Percentiles rank a stretch among this genome's conserved stretches.
These are phyloP conservation scores for Scolecobasidium constrictum DNA, from an alignment of 2,329 filamentous ascomycete genomes.

Conservation along the genomic window DNA sequence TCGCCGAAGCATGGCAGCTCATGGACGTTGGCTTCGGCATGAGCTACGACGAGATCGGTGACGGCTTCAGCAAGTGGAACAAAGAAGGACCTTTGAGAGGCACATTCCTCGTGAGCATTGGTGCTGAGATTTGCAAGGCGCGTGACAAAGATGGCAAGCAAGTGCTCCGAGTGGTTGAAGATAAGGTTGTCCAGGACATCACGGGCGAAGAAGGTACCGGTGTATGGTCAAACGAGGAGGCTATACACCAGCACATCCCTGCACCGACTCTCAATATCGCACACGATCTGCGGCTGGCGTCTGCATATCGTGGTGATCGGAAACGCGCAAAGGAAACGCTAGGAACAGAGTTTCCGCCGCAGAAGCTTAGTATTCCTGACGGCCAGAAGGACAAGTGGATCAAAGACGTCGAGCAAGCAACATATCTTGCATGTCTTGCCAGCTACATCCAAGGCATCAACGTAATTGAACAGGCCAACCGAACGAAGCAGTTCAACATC, in stretches of 20 bases:
- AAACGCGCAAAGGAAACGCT: constrained; percentile 38
- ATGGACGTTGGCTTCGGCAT: constrained; percentile 49
- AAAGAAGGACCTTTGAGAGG: constrained; percentile 44
- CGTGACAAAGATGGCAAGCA: constrained; percentile 34
- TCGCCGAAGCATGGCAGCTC: constrained; percentile 55
- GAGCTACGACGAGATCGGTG: constrained; percentile 48
- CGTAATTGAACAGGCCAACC: constrained; percentile 48
- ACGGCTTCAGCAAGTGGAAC: constrained; percentile 52
- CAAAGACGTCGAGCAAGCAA: constrained; percentile 48
- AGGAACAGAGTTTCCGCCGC: constrained; percentile 29
- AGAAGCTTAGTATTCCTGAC: constrained; percentile 21
- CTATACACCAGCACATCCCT: constrained; percentile 50
- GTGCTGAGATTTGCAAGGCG: constrained; percentile 47
- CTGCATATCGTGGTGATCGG: constrained; percentile 48
- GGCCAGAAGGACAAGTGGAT: constrained; percentile 35
- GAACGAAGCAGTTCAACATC: constrained; percentile 48
- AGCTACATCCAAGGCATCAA: constrained; percentile 58
- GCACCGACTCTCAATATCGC: constrained; percentile 52
- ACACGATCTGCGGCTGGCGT: constrained; percentile 53
- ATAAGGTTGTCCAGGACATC: constrained; percentile 62
- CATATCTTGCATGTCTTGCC: constrained; percentile 50
- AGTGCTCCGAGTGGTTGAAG: constrained; percentile 51
- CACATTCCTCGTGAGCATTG: constrained; percentile 54
- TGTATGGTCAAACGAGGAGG: constrained; percentile 54
- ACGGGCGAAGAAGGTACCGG: constrained; percentile 57